Conservation (phyloP, 1,284 basidiomycete genomes). For the Kwoniella shivajii region DNA sequence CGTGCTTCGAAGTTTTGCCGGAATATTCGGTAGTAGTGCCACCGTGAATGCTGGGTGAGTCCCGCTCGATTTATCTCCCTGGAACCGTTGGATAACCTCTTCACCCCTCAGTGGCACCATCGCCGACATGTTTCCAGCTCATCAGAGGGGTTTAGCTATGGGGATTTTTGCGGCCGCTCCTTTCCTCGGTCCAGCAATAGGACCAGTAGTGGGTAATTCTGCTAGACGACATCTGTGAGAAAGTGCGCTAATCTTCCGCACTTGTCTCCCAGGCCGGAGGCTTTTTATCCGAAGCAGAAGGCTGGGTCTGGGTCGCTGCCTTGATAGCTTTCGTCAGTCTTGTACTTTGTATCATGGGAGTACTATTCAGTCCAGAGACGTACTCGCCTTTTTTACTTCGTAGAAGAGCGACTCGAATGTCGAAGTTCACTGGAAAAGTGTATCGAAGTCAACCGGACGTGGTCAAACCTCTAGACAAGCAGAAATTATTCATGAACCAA, state of each 20-base stretch:
- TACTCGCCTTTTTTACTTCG: slow-evolving; percentile 49
- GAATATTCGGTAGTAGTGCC: slow-evolving; percentile 40
- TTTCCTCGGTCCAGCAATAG: slow-evolving; percentile 55
- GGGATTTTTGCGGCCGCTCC: slow-evolving; percentile 62
- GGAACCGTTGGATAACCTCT: background rate
- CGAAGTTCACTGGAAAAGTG: slow-evolving; percentile 1
- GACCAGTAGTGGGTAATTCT: slow-evolving; percentile 33
- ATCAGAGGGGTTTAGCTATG: slow-evolving; percentile 30
- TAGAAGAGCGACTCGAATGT: slow-evolving; percentile 25
- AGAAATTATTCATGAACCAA: slow-evolving; percentile 30
- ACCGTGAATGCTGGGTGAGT: slow-evolving; percentile 17
- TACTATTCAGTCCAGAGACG: slow-evolving; percentile 40
- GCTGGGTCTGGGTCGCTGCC: slow-evolving; percentile 31
- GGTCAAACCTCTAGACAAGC: slow-evolving; percentile 37
- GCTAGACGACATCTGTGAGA: no score
- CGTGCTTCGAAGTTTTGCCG: slow-evolving; percentile 32
- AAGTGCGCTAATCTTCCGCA: background rate
- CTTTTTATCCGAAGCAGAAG: slow-evolving; percentile 5
- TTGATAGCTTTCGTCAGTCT: slow-evolving; percentile 41
- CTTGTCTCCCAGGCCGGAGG: slow-evolving; percentile 2
- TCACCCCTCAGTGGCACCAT: slow-evolving; percentile 29
- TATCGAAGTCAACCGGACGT: slow-evolving; percentile 27
- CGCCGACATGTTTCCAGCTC: slow-evolving; percentile 28
- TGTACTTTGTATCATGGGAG: slow-evolving; percentile 28
- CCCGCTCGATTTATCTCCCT: background rate